phyloP scores from a whole-genome alignment of 768 basidiomycete genomes.

The Leucosporidium creatinivorum region DNA sequence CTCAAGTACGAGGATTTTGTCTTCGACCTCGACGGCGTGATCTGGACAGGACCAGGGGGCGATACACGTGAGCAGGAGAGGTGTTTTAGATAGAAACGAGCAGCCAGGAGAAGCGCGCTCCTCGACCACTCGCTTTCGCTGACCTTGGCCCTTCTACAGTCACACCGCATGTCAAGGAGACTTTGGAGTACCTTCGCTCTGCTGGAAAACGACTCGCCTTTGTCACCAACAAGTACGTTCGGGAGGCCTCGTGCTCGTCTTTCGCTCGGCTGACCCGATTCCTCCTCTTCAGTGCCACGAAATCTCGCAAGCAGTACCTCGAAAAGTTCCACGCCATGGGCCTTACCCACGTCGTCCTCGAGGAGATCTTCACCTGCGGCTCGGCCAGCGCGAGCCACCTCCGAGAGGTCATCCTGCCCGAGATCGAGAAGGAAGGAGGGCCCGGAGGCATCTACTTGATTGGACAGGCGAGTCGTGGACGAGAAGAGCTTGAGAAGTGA shows the following conservation, averaged over 20 bases:
- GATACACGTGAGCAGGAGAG: constrained; percentile 13
- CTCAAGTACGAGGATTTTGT: constrained; percentile 42
- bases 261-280: not conserved
- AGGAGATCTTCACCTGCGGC: constrained; percentile 92
- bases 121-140: not conserved
- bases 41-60: constrained; percentile 41
- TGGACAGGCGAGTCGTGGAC: constrained; percentile 52
- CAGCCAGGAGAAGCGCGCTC: too few relatives aligned
- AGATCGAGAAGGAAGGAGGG: constrained; percentile 59
- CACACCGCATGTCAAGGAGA: constrained; percentile 6
- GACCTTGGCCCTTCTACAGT: not conserved
- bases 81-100: too few relatives aligned
- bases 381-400: constrained; percentile 73
- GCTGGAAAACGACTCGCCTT: constrained; percentile 66
- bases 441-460: constrained; percentile 72
- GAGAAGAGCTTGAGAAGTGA: too few relatives aligned
- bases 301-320: constrained; percentile 78
- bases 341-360: constrained; percentile 47
- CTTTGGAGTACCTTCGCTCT: constrained; percentile 18
- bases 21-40: constrained; percentile 46
- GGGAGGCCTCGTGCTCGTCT: not conserved
- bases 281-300: constrained; percentile 85
- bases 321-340: constrained; percentile 52
- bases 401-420: constrained; percentile 58
- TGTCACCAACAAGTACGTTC: constrained; percentile 12